Evolutionary conservation across 257 asterid genomes (phyloP), one percentile per base, ranked within the genome.

Genomic region (Plectranthus barbatus): DNA sequence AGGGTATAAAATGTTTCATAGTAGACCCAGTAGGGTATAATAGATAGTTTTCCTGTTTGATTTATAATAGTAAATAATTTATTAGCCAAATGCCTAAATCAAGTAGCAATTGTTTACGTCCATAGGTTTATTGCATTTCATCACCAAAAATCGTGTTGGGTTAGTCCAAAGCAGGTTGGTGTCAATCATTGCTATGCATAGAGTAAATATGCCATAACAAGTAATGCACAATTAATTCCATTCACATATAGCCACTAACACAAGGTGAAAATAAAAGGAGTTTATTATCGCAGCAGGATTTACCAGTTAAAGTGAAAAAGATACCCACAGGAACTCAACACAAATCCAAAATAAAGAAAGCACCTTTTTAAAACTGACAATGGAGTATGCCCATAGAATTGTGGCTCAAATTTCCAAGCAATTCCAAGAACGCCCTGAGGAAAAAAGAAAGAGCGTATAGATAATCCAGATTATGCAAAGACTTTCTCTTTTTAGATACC

Each of bases 401-500:
- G 60, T 34, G 46, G 31, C 47, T 33, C 66, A 23, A 36, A 34
- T 14, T 67, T 60, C 65, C 60, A 21, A 7, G 66, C 47, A 57
- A 31, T 48, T 67, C 51, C 72, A 67, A 48, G 44, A 57, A 51
- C 36, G 56, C 34, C 66, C 72, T 67, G 51, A 12, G 44, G 57
- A 14, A 14, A 49, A 13, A 18, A 52, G 9, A 8, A 13, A 20
- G 6, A 33, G 31, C 10, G 31, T 18, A 11, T 45, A 20, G 19
- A 33, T n/a, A 55, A 44, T 40, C 14, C 41, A 34, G 39, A 46
- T 50, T 13, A 47, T 57, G 52, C 21, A 21, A 21, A 6, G 29
- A 23, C 5, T 31, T 31, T 31, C 5, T 33, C 7, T 1, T 46
- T 19, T 19, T 46, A 21, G 20, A 34, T 14, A 56, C 55, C 29